Conservation (phyloP, 257 asterid genomes). For the Nicotiana obtusifolia region DNA sequence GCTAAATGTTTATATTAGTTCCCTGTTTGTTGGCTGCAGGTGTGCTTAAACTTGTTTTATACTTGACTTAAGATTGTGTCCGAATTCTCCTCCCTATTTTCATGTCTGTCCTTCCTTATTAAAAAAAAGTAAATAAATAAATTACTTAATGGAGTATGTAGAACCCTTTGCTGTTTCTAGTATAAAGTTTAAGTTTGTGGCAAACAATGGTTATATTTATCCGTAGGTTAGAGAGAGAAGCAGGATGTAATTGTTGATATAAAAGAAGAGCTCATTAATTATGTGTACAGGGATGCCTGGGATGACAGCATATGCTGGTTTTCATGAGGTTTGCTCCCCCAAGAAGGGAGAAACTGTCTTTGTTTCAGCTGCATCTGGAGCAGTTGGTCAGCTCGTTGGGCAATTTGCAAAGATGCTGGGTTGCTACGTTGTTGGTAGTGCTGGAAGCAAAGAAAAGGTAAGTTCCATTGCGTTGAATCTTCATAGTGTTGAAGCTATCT, state of each 20-base stretch:
- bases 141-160: background rate
- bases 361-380: no score
- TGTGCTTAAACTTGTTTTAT: background rate
- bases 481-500: no score
- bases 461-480: no score
- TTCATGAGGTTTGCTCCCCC: no score
- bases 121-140: background rate
- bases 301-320: no score
- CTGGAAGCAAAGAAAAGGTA: no score
- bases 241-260: constrained; percentile 5
- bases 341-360: no score
- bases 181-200: no score
- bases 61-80: background rate
- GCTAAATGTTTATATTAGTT: background rate
- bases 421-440: no score
- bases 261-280: constrained; percentile 8
- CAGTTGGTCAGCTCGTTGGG: no score
- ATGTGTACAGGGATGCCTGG: background rate
- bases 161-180: background rate
- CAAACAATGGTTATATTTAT: no score
- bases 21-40: background rate
- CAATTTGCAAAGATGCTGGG: no score
- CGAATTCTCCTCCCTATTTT: background rate
- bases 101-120: background rate
- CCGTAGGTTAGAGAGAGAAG: constrained; percentile 5